Base-by-base conservation (phyloP, 1,284 basidiomycete species). In the Irpex rosettiformis region DNA sequence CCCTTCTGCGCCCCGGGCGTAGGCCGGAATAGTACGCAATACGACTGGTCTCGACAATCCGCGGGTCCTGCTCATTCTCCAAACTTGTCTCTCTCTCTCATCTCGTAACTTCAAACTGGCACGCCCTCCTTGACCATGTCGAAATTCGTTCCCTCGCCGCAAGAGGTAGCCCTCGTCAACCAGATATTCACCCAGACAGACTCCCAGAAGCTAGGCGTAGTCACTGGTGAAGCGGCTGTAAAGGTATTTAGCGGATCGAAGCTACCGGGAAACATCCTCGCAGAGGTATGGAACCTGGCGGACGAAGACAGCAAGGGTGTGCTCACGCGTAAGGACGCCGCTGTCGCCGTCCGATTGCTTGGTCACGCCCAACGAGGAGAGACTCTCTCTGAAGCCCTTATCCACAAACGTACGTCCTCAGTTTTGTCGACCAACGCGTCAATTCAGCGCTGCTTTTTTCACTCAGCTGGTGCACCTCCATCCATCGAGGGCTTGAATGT, bases 221-320 rank as follows among this genome's bases (percentile, higher is more conserved):
- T 96, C 68, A 91, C 90, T 18, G 93, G 93, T 66, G 90, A 93
- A 61, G 86, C 89, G 65, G 94, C 93, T 42, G 86, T 95, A 70
- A 85, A 83, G 68, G 77, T 94, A 58, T 91, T 96, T 67, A 79
- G 84, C 60, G 88, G 91, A 57, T 88, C 93, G 49, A 89, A 89
- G 66, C 82, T 96, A 57, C 75, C 84, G 28, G 86, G 92, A 6
- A 76, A 81, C n/a, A 80, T 84, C 33, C 86, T 99, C 59, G 94
- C 95, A 45, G 91, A 97, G 77, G 89, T 99, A 66, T 99, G 97
- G 96, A 83, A 80, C 56, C 76, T 98, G 61, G 89, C 95, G 43
- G 97, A 99, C 77, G 88, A 90, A 54, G 89, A 94, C 49, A 95
- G 97, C 78, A 92, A 92, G 62, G 96, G 96, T 3, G 94, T 90